Conservation (phyloP, 2,329 filamentous ascomycete species). For the Ambrosiella cleistominuta region DNA sequence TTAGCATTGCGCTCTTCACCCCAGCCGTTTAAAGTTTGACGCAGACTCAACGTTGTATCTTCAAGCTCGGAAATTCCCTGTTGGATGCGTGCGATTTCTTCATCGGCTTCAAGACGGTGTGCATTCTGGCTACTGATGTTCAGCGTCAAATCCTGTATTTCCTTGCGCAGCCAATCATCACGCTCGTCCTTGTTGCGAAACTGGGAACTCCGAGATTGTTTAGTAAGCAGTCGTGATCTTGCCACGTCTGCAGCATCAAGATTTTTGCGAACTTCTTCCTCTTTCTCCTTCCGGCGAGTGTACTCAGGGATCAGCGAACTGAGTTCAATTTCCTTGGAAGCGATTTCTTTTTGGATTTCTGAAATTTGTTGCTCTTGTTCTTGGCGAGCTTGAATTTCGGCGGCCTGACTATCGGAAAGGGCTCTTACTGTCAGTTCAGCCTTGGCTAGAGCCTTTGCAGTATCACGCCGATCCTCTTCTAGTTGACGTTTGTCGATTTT, state of each 20-base stretch:
- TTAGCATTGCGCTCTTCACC: conserved; percentile 56
- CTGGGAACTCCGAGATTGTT: conserved; percentile 74
- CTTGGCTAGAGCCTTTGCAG: conserved; percentile 63
- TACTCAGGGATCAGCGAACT: conserved; percentile 59
- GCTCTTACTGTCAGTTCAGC: conserved; percentile 71
- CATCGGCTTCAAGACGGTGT: conserved; percentile 65
- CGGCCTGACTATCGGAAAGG: conserved; percentile 64
- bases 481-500: conserved; percentile 72
- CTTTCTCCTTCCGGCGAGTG: conserved; percentile 53
- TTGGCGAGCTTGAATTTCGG: conserved; percentile 53
- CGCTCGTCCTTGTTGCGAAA: conserved; percentile 81
- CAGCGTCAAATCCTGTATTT: conserved; percentile 64
- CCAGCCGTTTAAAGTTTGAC: conserved; percentile 60
- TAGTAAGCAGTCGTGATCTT: conserved; percentile 67
- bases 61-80: conserved; percentile 55
- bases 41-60: conserved; percentile 50
- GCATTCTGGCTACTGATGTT: conserved; percentile 67
- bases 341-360: conserved; percentile 56
- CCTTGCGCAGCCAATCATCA: conserved; percentile 61
- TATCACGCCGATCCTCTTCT: conserved; percentile 76
- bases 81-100: conserved; percentile 61
- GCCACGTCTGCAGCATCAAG: conserved; percentile 61
- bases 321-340: conserved; percentile 59
- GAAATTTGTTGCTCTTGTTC: conserved; percentile 57
- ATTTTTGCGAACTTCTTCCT: conserved; percentile 50